These are phyloP conservation scores for Rubroboletus satanas DNA, from an alignment of 768 basidiomycete genomes.

Conservation along the genomic window DNA sequence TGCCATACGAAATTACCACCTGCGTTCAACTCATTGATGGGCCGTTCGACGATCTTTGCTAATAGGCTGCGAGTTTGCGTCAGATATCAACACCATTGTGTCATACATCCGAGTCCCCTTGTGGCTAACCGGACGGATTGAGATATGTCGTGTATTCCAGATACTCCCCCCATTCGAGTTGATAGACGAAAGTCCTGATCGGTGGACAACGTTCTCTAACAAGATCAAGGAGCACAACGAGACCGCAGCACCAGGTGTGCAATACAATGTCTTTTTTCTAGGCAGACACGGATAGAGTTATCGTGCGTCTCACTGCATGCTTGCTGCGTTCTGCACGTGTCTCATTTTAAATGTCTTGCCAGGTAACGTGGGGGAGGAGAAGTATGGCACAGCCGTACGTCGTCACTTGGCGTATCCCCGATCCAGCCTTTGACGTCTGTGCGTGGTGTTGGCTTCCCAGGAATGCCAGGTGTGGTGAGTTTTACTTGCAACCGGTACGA, in stretches of 20 bases:
- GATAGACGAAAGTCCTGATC: conserved; percentile 31
- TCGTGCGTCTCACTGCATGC: neutral
- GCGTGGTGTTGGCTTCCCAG: conserved; percentile 11
- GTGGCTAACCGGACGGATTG: too few species aligned
- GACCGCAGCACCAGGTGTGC: neutral
- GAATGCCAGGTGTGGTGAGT: conserved; percentile 55
- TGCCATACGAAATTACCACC: too few species aligned
- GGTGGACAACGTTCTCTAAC: conserved; percentile 43
- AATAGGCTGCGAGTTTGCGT: too few species aligned
- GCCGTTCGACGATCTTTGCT: too few species aligned
- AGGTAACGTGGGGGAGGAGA: conserved; percentile 65
- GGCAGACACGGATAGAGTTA: conserved; percentile 62
- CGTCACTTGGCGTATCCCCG: neutral
- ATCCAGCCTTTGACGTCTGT: neutral
- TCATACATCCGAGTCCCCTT: too few species aligned
- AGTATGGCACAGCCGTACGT: conserved; percentile 48
- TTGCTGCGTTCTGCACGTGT: neutral
- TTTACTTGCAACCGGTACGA: neutral
- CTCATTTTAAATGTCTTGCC: neutral
- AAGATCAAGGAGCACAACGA: conserved; percentile 35
- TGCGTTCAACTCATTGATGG: too few species aligned
- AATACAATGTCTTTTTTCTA: conserved; percentile 52
- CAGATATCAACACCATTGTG: too few species aligned
- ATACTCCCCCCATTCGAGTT: too few species aligned
- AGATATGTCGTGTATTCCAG: too few species aligned